These are phyloP conservation scores for Trichoderma erinaceum DNA, from an alignment of 495 filamentous ascomycete genomes.

Conservation along the genomic window DNA sequence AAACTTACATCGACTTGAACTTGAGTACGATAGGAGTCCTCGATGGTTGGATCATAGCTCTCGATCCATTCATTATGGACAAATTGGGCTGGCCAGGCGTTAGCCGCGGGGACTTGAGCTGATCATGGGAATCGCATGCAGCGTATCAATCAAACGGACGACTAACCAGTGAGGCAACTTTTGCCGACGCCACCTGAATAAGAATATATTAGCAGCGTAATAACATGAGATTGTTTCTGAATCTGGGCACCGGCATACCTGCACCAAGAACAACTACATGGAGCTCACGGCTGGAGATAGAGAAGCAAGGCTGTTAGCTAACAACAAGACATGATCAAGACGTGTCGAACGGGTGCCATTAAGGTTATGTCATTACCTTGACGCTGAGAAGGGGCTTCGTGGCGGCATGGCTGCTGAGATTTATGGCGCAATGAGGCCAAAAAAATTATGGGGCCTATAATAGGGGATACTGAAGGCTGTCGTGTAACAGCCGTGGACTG, in stretches of 20 bases:
- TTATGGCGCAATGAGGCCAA: slow-evolving; percentile 22
- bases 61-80: slow-evolving; percentile 99
- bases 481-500: neutral
- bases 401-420: slow-evolving; percentile 19
- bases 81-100: slow-evolving; percentile 72
- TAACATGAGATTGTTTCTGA: neutral
- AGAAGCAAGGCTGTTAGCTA: slow-evolving; percentile 19
- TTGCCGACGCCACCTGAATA: slow-evolving; percentile 88
- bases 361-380: slow-evolving; percentile 14
- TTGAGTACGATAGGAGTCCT: slow-evolving; percentile 93
- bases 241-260: slow-evolving; percentile 45
- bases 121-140: slow-evolving; percentile 19
- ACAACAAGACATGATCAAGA: slow-evolving; percentile 22
- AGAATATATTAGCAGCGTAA: slow-evolving; percentile 23
- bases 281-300: slow-evolving; percentile 64
- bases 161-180: slow-evolving; percentile 91
- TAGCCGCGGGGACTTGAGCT: slow-evolving; percentile 23
- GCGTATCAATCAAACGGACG: slow-evolving; percentile 14
- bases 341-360: slow-evolving; percentile 22
- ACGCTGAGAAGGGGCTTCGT: neutral
- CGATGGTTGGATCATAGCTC: slow-evolving; percentile 95
- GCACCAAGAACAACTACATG: slow-evolving; percentile 88
- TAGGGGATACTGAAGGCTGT: neutral
- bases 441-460: slow-evolving; percentile 18
- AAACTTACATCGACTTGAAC: slow-evolving; percentile 84